Evolutionary conservation across 108 stramenopile genomes (phyloP).

Genomic region (Pseudonitzschia multistriata): DNA sequence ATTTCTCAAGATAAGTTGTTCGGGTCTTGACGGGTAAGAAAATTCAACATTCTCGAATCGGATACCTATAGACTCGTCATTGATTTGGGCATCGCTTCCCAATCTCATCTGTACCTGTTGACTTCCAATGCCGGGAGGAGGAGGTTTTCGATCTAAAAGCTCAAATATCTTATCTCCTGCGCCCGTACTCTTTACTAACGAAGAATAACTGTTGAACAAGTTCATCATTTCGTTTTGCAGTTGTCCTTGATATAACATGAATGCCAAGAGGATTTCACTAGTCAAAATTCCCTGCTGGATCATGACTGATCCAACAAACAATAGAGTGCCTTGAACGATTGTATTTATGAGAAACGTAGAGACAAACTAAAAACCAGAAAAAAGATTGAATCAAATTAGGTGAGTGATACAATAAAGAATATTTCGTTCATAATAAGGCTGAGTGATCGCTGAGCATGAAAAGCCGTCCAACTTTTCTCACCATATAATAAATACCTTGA

Average conservation of each 20-base stretch:
- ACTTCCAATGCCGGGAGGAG: conserved; percentile 72
- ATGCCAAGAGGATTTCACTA: conserved; percentile 84
- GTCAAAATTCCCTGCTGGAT: conserved; percentile 56
- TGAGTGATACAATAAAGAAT: neutral
- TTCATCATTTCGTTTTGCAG: conserved; percentile 88
- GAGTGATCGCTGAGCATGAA: neutral
- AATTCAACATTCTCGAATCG: conserved; percentile 76
- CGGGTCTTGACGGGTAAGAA: conserved; percentile 89
- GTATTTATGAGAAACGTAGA: conserved; percentile 90
- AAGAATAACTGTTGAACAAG: conserved; percentile 87
- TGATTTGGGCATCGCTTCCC: neutral
- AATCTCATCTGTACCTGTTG: conserved; percentile 25
- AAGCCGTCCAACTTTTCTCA: neutral
- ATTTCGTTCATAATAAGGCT: too few species aligned
- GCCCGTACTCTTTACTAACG: conserved; percentile 87
- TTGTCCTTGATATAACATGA: conserved; percentile 94
- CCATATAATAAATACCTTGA: conserved; percentile 88
- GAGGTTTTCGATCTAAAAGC: conserved; percentile 70
- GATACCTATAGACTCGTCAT: conserved; percentile 11
- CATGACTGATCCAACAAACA: conserved; percentile 67
- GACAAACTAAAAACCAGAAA: conserved; percentile 31
- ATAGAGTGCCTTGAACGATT: conserved; percentile 74
- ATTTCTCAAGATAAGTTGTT: conserved; percentile 60
- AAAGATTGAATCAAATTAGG: neutral
- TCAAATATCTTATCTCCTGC: conserved; percentile 94